Conservation (phyloP, 441 rosid species). For the Geranium incanum region DNA sequence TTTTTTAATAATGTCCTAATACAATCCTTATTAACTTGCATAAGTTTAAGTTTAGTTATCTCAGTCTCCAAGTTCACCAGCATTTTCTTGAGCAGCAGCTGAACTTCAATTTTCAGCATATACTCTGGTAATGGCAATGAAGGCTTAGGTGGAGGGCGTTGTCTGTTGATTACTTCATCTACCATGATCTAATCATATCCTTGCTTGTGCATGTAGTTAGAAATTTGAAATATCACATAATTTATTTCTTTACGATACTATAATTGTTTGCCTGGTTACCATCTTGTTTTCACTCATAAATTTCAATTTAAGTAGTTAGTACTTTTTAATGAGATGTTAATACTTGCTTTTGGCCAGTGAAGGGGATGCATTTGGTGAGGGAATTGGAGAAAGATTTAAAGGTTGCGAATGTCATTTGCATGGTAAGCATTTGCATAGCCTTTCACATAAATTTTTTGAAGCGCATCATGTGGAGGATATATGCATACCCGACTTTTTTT, state of each 20-base stretch:
- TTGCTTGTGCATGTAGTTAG: neutral
- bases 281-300: slow-evolving; percentile 11
- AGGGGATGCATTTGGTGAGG: slow-evolving; percentile 97
- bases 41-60: neutral
- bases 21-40: neutral
- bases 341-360: slow-evolving; percentile 76
- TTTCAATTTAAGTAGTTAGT: slow-evolving; percentile 10
- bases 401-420: slow-evolving; percentile 91
- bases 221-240: neutral
- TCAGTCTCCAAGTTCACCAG: neutral
- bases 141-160: neutral
- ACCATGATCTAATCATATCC: neutral
- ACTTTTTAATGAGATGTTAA: slow-evolving; percentile 26
- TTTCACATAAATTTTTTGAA: slow-evolving; percentile 13
- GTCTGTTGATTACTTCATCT: neutral
- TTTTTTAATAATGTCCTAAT: neutral
- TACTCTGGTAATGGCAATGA: neutral
- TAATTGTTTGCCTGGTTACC: neutral
- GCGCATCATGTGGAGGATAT: neutral
- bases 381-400: slow-evolving; percentile 95
- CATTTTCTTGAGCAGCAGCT: neutral
- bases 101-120: neutral
- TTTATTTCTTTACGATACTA: neutral
- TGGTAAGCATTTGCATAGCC: slow-evolving; percentile 41
- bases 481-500: neutral